These are phyloP conservation scores for Carex kokanica DNA, from an alignment of 176 grass and related monocot genomes.

Conservation along the genomic window DNA sequence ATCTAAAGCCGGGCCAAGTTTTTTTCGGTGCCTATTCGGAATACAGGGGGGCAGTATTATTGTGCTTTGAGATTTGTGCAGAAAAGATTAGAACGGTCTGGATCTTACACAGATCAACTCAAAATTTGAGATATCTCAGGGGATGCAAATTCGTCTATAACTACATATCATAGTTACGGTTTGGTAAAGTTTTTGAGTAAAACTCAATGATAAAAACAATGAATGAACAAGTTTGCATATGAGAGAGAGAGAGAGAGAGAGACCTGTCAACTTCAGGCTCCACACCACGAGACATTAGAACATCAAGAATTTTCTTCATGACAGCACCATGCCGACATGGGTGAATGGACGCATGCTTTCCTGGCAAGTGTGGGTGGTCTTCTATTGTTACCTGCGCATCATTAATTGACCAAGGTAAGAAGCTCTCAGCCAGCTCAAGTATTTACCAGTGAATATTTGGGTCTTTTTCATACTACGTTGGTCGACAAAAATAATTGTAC, in stretches of 20 bases:
- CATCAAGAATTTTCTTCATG: conserved; percentile 98
- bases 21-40: too few relatives aligned
- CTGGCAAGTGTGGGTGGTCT: conserved; percentile 85
- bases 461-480: not conserved
- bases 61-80: too few relatives aligned
- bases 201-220: not conserved
- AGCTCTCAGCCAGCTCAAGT: not conserved
- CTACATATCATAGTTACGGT: not conserved
- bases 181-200: not conserved
- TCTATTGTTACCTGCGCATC: conserved; percentile 87
- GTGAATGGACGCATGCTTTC: conserved; percentile 90
- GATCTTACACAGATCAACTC: too few relatives aligned
- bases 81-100: too few relatives aligned
- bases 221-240: not conserved
- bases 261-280: conserved; percentile 95
- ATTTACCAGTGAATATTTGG: not conserved
- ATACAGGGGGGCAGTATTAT: too few relatives aligned
- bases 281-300: conserved; percentile 66
- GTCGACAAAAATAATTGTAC: not conserved
- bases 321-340: conserved; percentile 88
- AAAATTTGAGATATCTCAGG: too few relatives aligned
- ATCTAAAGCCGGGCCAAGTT: too few relatives aligned
- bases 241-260: conserved; percentile 17
- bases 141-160: not conserved
- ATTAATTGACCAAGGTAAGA: not conserved